Base-by-base conservation (phyloP, 495 filamentous ascomycete genomes). In the Tuber aestivum region DNA sequence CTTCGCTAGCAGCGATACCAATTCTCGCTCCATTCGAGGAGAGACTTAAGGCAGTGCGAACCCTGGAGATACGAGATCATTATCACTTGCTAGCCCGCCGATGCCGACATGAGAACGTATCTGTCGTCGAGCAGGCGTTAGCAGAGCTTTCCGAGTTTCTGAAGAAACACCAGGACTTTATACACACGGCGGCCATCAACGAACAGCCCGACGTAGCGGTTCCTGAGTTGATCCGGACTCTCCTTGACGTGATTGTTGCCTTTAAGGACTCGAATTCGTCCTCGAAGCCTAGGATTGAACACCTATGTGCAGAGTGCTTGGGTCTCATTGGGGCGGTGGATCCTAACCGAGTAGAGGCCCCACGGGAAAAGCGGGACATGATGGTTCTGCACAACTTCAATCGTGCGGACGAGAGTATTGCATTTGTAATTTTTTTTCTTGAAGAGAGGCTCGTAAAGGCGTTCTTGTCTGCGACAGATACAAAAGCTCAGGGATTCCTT, bases 311-410 rank as follows among this genome's bases (percentile, higher is more conserved):
- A 32, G 89, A 89, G 79, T 94, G 93, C 76, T 84, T 98, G 41
- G 95, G 95, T 16, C 87, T 95, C 56, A 89, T 98, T 70, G 95
- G 95, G 32, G 97, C 93, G 79, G 85, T 98, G 37, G 95, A 98
- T 84, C 91, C 95, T 20, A 97, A 97, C 81, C 88, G 92, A 72
- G 88, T 97, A 23, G 95, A 99, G 77, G 88, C 90, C 5, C 86
- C 90, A 45, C 89, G 93, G 68, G 91, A 92, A 75, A 91, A 92
- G 78, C 89, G 86, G 71, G 90, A 93, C 50, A 92, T 97, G 74
- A 88, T 98, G 27, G 90, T 97, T 45, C 84, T 93, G 42, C 81
- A 83, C 20, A 97, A 99, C 81, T 97, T 99, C 80, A 88, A 90
- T 48, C 86, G 90, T 68, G 88, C 91, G 41, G 88, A 88, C 42